These are phyloP conservation scores for Chlamydomonas schloesseri DNA, from an alignment of 139 green algal genomes.

Conservation along the genomic window DNA sequence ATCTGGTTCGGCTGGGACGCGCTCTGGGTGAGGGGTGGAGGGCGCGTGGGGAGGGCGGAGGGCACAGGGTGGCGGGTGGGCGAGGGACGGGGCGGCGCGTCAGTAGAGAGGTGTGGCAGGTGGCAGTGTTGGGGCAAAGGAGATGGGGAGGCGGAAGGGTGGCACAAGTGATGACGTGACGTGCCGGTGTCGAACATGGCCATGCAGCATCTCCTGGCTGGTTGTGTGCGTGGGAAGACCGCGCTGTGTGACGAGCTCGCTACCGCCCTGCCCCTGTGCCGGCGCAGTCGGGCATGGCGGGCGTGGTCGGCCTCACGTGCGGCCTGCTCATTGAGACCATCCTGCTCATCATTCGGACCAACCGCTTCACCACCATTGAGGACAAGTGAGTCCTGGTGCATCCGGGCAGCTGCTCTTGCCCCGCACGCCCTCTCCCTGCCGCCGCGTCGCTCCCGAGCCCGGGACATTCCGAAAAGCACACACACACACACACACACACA, in stretches of 20 bases:
- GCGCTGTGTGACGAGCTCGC: too few species aligned
- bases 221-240: too few species aligned
- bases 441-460: too few species aligned
- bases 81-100: not conserved
- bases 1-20: slow-evolving; percentile 21
- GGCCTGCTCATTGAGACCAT: slow-evolving; percentile 77
- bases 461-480: too few species aligned
- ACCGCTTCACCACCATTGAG: slow-evolving; percentile 50
- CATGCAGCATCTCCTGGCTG: too few species aligned
- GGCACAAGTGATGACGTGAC: too few species aligned
- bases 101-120: too few species aligned
- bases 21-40: slow-evolving; percentile 50
- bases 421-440: not conserved
- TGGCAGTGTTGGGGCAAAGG: too few species aligned
- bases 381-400: slow-evolving; percentile 7
- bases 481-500: too few species aligned
- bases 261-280: too few species aligned
- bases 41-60: not conserved
- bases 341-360: slow-evolving; percentile 77
- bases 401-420: not conserved
- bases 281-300: slow-evolving; percentile 56
- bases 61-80: not conserved
- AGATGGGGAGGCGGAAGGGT: too few species aligned
- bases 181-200: too few species aligned
- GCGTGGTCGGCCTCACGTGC: slow-evolving; percentile 60